These are phyloP conservation scores for Aspergillus latus DNA, from an alignment of 2,329 filamentous ascomycete species.

Conservation along the genomic window DNA sequence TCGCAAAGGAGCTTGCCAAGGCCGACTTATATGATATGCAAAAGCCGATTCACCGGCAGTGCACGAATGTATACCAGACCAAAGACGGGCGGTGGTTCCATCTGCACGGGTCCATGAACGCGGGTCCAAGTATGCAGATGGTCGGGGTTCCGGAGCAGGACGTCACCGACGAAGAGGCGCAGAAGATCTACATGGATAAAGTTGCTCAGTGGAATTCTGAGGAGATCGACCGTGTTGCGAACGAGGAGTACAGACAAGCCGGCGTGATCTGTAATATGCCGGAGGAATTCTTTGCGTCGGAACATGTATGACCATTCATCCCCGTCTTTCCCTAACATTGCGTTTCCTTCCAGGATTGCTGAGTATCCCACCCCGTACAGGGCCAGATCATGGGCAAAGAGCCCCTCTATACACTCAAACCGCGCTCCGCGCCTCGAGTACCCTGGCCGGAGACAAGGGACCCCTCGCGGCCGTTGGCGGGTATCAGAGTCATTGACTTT, in stretches of 20 bases:
- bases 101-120: conserved; percentile 9
- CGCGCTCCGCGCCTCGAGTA: not conserved
- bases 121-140: not conserved
- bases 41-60: not conserved
- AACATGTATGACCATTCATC: not conserved
- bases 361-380: too few relatives aligned
- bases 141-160: not conserved
- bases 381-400: not conserved
- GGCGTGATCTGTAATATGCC: conserved; percentile 11
- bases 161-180: not conserved
- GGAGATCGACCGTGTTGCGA: not conserved
- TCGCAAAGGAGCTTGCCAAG: not conserved
- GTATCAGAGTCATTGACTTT: conserved; percentile 71
- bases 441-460: not conserved
- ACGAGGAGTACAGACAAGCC: conserved; percentile 10
- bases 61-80: conserved; percentile 17
- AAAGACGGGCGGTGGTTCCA: conserved; percentile 19
- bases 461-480: conserved; percentile 43
- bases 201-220: not conserved
- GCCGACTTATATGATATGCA: not conserved
- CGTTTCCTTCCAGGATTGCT: too few relatives aligned
- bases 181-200: not conserved
- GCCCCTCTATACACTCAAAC: not conserved
- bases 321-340: too few relatives aligned
- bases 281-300: conserved; percentile 7